Percentiles rank a stretch among this genome's conserved stretches.
phyloP scores from a whole-genome alignment of 805 yeast genomes.

The Grigorovia jiainica region DNA sequence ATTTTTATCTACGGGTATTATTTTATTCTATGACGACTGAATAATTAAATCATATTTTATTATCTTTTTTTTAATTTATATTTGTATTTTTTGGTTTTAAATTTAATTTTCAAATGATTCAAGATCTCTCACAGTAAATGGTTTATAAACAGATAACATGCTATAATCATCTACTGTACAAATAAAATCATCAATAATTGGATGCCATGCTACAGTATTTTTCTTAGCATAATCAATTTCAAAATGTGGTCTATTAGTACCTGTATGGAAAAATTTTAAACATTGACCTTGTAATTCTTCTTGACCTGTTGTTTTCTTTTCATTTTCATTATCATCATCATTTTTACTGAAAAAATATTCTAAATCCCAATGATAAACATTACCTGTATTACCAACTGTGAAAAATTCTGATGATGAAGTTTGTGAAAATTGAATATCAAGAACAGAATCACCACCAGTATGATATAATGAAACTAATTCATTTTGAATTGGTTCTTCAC shows the following conservation, averaged over 20 bases:
- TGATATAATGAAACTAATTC: conserved; percentile 22
- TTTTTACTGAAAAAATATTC: conserved; percentile 35
- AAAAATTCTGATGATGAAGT: conserved; percentile 24
- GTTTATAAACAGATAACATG: conserved; percentile 25
- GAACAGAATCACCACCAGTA: conserved; percentile 27
- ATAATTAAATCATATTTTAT: not conserved
- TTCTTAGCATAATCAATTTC: conserved; percentile 13
- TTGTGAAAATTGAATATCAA: conserved; percentile 24
- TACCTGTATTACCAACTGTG: conserved; percentile 27
- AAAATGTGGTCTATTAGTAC: conserved; percentile 17
- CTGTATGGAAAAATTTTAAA: conserved; percentile 23
- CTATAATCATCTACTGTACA: conserved; percentile 27
- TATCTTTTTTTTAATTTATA: not conserved
- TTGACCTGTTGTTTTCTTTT: conserved; percentile 4
- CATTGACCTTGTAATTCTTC: conserved; percentile 23
- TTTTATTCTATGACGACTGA: too few species aligned
- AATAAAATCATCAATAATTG: conserved; percentile 22
- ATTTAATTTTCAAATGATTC: conserved; percentile 2
- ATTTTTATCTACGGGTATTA: too few species aligned
- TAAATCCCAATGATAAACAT: conserved; percentile 29
- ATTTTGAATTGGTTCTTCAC: conserved; percentile 21
- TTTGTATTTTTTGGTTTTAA: not conserved
- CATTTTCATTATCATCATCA: conserved; percentile 33
- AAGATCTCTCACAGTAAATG: conserved; percentile 10
- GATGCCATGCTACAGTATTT: conserved; percentile 26